Conservation (phyloP, 176 grass and related monocot species). For the Canna indica region DNA sequence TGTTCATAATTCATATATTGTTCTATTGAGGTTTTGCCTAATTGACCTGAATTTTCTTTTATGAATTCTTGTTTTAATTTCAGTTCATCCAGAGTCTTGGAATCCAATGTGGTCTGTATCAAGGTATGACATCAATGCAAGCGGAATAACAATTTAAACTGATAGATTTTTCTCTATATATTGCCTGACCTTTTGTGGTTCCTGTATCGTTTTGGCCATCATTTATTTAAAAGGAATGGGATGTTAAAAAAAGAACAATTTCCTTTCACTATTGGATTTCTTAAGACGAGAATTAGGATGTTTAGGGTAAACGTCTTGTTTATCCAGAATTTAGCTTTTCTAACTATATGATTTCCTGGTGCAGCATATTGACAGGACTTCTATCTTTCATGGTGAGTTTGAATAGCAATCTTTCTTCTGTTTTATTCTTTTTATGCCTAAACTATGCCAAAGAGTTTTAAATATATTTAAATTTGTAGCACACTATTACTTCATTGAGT, state of each 20-base stretch:
- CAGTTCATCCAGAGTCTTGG: conserved; percentile 99
- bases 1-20: no score
- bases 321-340: conserved; percentile 9
- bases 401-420: background rate
- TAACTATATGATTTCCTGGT: conserved; percentile 24
- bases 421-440: background rate
- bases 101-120: conserved; percentile 99
- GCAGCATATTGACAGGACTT: conserved; percentile 96
- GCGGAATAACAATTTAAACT: background rate
- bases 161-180: background rate
- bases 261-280: background rate
- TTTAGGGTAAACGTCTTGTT: background rate
- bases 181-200: background rate
- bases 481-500: background rate
- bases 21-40: background rate
- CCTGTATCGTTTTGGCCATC: background rate
- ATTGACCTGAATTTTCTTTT: conserved; percentile 3
- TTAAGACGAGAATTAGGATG: background rate
- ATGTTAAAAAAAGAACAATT: conserved; percentile 1
- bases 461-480: background rate
- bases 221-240: background rate
- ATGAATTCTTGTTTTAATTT: conserved; percentile 19
- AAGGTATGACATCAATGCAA: conserved; percentile 37
- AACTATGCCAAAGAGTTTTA: background rate
- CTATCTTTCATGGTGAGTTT: conserved; percentile 95